Conservation (phyloP, 2,329 filamentous ascomycete species). For the Apiospora sp. region DNA sequence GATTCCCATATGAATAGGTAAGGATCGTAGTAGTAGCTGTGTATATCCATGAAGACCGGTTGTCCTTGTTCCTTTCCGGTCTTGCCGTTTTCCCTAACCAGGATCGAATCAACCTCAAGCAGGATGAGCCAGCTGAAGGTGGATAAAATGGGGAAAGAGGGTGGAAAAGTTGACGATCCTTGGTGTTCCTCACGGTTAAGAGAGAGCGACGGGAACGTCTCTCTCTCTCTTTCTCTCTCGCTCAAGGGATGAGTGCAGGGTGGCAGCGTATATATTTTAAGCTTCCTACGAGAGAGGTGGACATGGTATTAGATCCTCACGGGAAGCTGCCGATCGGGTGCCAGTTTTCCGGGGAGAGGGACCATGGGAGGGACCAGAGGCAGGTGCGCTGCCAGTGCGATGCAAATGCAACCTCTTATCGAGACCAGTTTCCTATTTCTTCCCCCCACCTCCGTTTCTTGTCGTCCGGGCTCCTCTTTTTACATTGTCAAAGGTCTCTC, state of each 20-base stretch:
- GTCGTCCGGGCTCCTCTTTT: slow-evolving; percentile 1
- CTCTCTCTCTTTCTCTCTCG: not conserved
- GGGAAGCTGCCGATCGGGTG: slow-evolving; percentile 15
- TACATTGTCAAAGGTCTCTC: not conserved
- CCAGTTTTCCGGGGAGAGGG: not conserved
- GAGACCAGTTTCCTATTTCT: not conserved
- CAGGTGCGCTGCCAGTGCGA: not conserved
- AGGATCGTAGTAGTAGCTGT: not conserved
- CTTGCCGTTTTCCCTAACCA: not conserved
- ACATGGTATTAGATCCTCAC: not conserved
- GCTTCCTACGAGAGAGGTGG: not conserved
- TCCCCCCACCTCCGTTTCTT: slow-evolving; percentile 7
- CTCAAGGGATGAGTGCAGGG: not conserved
- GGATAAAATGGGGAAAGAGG: not conserved
- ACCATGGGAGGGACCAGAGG: too few species aligned
- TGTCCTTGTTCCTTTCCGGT: not conserved
- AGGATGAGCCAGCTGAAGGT: not conserved
- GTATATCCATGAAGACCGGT: not conserved
- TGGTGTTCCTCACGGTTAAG: not conserved
- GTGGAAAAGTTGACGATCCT: not conserved
- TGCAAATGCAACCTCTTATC: slow-evolving; percentile 8
- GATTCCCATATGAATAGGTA: not conserved
- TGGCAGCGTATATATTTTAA: slow-evolving; percentile 6
- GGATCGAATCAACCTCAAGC: not conserved
- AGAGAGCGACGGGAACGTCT: slow-evolving; percentile 2